A percentile compares a stretch with the other conserved stretches of the same genome.
Conservation (phyloP, 148 eudicot species). For the Rhododendron vialii region DNA sequence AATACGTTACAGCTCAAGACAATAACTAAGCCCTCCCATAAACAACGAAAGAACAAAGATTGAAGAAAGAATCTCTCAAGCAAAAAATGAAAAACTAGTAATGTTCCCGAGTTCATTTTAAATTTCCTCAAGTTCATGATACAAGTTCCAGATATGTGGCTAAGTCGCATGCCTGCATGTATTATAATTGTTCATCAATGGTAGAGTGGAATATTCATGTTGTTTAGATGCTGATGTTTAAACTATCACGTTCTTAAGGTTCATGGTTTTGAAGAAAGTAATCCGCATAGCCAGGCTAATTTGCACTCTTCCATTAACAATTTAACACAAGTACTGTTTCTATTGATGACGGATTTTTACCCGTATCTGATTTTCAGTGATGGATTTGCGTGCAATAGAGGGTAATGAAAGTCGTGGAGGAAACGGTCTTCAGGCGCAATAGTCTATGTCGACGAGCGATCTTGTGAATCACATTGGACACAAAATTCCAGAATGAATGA, state of each 20-base stretch:
- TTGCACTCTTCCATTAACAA: neutral
- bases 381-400: slow-evolving; percentile 43
- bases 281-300: neutral
- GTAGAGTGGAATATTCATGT: neutral
- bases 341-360: neutral
- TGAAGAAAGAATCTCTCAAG: neutral
- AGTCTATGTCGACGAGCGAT: slow-evolving; percentile 63
- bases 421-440: slow-evolving; percentile 13
- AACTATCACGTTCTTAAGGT: neutral
- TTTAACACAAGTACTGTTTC: neutral
- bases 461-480: slow-evolving; percentile 64
- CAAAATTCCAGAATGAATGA: slow-evolving; percentile 46
- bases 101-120: neutral
- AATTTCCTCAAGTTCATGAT: neutral
- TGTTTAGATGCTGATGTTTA: neutral
- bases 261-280: neutral
- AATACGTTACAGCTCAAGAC: neutral
- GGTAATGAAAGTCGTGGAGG: slow-evolving; percentile 23
- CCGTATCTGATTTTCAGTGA: slow-evolving; percentile 20
- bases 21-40: neutral
- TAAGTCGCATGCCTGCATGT: neutral
- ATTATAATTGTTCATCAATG: neutral
- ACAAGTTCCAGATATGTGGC: neutral
- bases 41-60: neutral
- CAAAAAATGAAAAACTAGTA: neutral